phyloP scores from a whole-genome alignment of 192 early-diverging fungal species.

The Rhizoclosmatium sp. region DNA sequence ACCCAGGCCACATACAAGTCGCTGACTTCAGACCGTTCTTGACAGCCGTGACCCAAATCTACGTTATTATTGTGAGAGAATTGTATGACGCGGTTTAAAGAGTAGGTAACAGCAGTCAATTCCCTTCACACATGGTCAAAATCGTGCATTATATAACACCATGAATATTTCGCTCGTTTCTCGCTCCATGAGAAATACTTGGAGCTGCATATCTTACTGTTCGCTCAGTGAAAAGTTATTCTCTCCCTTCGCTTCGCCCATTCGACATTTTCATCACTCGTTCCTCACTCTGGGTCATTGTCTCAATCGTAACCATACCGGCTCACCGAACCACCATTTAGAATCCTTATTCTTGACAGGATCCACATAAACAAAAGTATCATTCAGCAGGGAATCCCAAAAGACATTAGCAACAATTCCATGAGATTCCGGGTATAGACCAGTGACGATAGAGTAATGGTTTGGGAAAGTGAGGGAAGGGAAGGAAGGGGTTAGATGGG shows the following conservation, averaged over 20 bases:
- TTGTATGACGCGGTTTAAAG: too few species aligned
- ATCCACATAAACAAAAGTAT: slow-evolving; percentile 82
- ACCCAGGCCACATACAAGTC: slow-evolving; percentile 89
- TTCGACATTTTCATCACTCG: not conserved
- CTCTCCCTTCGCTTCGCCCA: too few species aligned
- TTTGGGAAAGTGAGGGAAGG: slow-evolving; percentile 90
- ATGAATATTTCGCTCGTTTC: too few species aligned
- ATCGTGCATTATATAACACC: too few species aligned
- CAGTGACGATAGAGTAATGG: slow-evolving; percentile 88
- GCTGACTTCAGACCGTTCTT: slow-evolving; percentile 72
- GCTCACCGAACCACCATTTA: slow-evolving; percentile 93
- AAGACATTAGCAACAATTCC: slow-evolving; percentile 93
- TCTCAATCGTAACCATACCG: slow-evolving; percentile 55
- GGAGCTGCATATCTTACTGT: not conserved
- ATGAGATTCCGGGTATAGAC: slow-evolving; percentile 91
- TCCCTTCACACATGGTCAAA: too few species aligned
- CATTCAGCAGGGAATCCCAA: slow-evolving; percentile 74
- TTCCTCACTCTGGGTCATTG: not conserved
- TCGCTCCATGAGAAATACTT: too few species aligned
- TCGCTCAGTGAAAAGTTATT: not conserved
- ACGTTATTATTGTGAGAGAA: too few species aligned
- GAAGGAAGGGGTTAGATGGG: slow-evolving; percentile 75
- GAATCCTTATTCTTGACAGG: slow-evolving; percentile 63
- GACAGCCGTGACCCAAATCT: slow-evolving; percentile 85
- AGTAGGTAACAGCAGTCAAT: too few species aligned